A percentile compares a stretch with the other conserved stretches of the same genome.
Conservation (phyloP, 2,329 filamentous ascomycete species). For the Cordyceps fumosorosea region DNA sequence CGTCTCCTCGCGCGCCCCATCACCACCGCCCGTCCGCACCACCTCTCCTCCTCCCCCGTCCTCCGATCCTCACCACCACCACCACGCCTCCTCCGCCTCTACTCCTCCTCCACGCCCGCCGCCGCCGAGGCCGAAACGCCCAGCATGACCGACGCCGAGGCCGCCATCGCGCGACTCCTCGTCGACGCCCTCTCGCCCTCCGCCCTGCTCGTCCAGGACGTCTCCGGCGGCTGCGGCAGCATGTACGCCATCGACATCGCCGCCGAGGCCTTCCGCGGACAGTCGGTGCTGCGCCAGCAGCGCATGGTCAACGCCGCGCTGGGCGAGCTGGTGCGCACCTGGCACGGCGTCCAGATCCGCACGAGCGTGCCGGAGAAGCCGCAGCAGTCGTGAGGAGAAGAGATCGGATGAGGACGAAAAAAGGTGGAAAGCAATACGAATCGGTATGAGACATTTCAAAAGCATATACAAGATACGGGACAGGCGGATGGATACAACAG, state of each 20-base stretch:
- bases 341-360: conserved; percentile 78
- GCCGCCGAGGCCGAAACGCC: background rate
- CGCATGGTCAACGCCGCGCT: conserved; percentile 70
- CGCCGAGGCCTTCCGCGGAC: conserved; percentile 63
- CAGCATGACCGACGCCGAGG: conserved; percentile 45
- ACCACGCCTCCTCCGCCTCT: background rate
- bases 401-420: too few relatives aligned
- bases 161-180: conserved; percentile 50
- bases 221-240: conserved; percentile 76
- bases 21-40: background rate
- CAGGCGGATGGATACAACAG: too few relatives aligned
- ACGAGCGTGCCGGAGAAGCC: conserved; percentile 46
- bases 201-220: conserved; percentile 62
- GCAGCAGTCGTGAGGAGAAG: background rate
- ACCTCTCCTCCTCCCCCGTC: background rate
- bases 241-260: conserved; percentile 83
- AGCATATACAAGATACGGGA: too few relatives aligned
- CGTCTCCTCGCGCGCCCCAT: background rate
- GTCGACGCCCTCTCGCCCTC: conserved; percentile 41
- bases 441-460: too few relatives aligned
- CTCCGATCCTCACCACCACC: background rate
- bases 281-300: conserved; percentile 73
- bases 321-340: conserved; percentile 67
- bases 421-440: too few relatives aligned
- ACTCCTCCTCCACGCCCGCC: background rate